phyloP scores from a whole-genome alignment of 2,329 filamentous ascomycete genomes.

The Scedosporium aurantiacum region DNA sequence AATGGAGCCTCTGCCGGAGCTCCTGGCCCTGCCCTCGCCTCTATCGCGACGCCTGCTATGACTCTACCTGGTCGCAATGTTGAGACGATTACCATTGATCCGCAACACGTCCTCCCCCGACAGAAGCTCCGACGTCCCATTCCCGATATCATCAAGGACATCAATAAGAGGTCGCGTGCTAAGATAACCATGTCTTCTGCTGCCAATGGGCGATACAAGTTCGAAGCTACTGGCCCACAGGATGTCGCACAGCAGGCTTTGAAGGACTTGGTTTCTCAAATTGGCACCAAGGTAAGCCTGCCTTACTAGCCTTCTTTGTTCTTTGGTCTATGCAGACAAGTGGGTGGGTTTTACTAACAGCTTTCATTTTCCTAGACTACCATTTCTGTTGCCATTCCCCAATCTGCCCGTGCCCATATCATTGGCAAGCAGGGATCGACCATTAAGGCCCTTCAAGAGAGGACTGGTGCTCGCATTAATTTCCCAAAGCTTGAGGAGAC shows the following conservation, averaged over 20 bases:
- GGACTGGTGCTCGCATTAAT: slow-evolving; percentile 81
- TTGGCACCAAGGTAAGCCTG: slow-evolving; percentile 62
- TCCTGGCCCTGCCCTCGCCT: slow-evolving; percentile 4
- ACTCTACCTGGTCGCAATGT: slow-evolving; percentile 73
- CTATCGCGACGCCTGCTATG: slow-evolving; percentile 42
- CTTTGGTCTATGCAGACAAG: not conserved
- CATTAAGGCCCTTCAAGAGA: slow-evolving; percentile 81
- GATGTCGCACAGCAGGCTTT: slow-evolving; percentile 79
- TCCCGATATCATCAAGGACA: slow-evolving; percentile 74
- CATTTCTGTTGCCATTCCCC: slow-evolving; percentile 16
- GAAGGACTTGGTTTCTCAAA: slow-evolving; percentile 77
- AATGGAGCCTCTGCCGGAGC: slow-evolving; percentile 38
- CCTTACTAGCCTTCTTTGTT: not conserved
- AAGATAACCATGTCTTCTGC: slow-evolving; percentile 67
- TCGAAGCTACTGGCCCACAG: slow-evolving; percentile 75
- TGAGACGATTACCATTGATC: slow-evolving; percentile 63
- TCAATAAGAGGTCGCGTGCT: slow-evolving; percentile 85
- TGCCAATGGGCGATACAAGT: slow-evolving; percentile 62
- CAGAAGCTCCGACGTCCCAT: slow-evolving; percentile 75
- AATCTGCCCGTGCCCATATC: slow-evolving; percentile 75
- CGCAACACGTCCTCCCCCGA: slow-evolving; percentile 65
- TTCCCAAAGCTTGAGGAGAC: slow-evolving; percentile 70
- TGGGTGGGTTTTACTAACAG: slow-evolving; percentile 5
- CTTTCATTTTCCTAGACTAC: slow-evolving; percentile 8
- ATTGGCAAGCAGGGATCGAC: slow-evolving; percentile 86